phyloP scores from a whole-genome alignment of 352 stramenopile species.

The Sclerospora graminicola region DNA sequence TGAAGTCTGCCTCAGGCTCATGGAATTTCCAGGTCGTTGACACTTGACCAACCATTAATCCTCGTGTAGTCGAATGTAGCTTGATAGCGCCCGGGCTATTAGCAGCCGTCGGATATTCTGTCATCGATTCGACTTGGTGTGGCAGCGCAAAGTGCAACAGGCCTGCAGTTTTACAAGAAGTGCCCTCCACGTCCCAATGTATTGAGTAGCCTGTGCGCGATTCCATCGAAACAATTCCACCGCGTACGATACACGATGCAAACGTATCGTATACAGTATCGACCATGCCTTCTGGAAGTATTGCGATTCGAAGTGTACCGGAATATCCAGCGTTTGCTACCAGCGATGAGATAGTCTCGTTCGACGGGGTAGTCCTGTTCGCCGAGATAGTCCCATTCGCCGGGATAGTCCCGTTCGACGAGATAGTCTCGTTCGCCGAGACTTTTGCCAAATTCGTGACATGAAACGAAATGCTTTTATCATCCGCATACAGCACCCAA shows the following conservation, averaged over 20 bases:
- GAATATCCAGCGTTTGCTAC: conserved; percentile 24
- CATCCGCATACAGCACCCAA: conserved; percentile 53
- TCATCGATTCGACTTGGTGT: conserved; percentile 43
- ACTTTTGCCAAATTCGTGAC: conserved; percentile 1
- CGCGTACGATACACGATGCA: conserved; percentile 34
- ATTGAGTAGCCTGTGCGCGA: conserved; percentile 45
- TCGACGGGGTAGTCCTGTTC: too few species aligned
- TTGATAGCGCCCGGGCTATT: conserved; percentile 17
- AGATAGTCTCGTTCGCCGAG: conserved; percentile 18
- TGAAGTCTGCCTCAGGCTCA: conserved; percentile 30
- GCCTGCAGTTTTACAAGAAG: conserved; percentile 25
- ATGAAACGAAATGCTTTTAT: conserved; percentile 9
- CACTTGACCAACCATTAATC: conserved; percentile 35
- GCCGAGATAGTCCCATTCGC: conserved; percentile 18
- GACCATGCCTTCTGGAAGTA: conserved; percentile 22
- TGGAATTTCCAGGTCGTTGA: conserved; percentile 28
- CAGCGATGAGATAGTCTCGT: conserved; percentile 21
- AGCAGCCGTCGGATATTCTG: conserved; percentile 1
- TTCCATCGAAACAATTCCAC: conserved; percentile 30
- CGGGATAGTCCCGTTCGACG: conserved; percentile 26
- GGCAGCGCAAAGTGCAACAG: conserved; percentile 57
- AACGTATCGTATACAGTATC: conserved; percentile 38
- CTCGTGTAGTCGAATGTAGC: conserved; percentile 41
- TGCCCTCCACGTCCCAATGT: conserved; percentile 41
- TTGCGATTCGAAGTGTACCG: conserved; percentile 36